Evolutionary conservation across 805 yeast species (phyloP).

Genomic region (Teunomyces lycoperdinae): DNA sequence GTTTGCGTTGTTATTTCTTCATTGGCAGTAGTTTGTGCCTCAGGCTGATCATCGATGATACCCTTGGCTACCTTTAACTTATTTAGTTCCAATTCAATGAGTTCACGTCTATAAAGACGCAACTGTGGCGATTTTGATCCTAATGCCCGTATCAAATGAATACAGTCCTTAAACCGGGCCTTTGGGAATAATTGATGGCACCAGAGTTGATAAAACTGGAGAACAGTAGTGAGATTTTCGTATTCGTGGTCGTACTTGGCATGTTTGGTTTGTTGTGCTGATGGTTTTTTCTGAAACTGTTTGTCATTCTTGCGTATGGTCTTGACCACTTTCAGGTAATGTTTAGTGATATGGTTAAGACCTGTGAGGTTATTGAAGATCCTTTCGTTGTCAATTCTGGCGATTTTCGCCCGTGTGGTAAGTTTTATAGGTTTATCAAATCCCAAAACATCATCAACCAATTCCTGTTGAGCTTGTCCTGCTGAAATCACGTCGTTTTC

Average conservation of each 20-base stretch:
- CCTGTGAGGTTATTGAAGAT: constrained; percentile 34
- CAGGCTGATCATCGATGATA: constrained; percentile 5
- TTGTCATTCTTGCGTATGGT: constrained; percentile 28
- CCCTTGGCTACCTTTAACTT: constrained; percentile 16
- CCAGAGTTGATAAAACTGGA: constrained; percentile 46
- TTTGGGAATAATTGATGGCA: constrained; percentile 61
- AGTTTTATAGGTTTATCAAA: constrained; percentile 36
- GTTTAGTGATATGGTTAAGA: constrained; percentile 28
- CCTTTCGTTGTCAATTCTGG: constrained; percentile 39
- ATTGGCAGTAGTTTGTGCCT: not conserved
- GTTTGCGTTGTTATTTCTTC: not conserved
- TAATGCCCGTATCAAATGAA: constrained; percentile 49
- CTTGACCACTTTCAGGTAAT: constrained; percentile 25
- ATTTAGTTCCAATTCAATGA: constrained; percentile 26
- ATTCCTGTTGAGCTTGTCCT: not conserved
- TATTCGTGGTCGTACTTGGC: constrained; percentile 29
- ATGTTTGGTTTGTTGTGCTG: constrained; percentile 10
- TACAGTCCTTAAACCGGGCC: constrained; percentile 71
- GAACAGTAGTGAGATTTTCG: constrained; percentile 31
- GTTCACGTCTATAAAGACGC: constrained; percentile 23
- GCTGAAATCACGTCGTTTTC: not conserved
- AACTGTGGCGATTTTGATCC: constrained; percentile 44
- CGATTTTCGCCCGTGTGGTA: constrained; percentile 27
- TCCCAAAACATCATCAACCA: constrained; percentile 27
- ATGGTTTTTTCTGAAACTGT: constrained; percentile 12